phyloP scores from a whole-genome alignment of 257 asterid genomes.

The Solanum virginianum region DNA sequence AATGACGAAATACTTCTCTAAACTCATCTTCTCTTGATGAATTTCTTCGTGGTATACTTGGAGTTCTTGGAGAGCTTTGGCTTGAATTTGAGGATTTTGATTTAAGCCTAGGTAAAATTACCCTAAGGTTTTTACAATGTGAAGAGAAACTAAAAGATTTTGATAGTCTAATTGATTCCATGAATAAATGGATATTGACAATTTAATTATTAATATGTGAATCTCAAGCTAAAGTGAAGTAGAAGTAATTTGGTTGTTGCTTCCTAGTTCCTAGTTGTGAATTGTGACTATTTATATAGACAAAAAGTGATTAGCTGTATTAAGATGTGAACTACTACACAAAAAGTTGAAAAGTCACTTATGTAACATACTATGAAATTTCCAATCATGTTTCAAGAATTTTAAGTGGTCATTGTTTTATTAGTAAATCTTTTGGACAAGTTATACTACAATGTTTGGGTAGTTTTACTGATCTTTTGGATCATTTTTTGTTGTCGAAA shows the following conservation, averaged over 20 bases:
- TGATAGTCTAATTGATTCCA: conserved; percentile 12
- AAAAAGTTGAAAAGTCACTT: neutral
- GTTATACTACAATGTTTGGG: neutral
- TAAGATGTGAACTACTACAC: neutral
- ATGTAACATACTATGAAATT: neutral
- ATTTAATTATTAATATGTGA: neutral
- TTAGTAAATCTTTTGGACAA: neutral
- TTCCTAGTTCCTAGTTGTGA: neutral
- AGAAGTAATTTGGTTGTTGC: neutral
- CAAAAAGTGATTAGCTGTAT: neutral
- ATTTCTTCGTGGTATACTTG: neutral
- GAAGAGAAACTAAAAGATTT: conserved; percentile 21
- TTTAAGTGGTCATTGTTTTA: neutral
- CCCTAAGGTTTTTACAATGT: conserved; percentile 3
- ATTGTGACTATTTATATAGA: neutral
- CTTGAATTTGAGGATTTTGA: conserved; percentile 13
- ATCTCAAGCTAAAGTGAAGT: neutral
- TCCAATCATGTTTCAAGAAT: neutral
- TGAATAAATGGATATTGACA: neutral
- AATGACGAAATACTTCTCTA: conserved; percentile 41
- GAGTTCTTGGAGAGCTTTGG: conserved; percentile 5
- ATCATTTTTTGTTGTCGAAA: too few relatives aligned
- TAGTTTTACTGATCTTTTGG: too few relatives aligned
- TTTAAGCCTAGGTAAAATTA: conserved; percentile 5
- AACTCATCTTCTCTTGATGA: conserved; percentile 28